Conservation (phyloP, 257 asterid species). For the Avicennia marina region DNA sequence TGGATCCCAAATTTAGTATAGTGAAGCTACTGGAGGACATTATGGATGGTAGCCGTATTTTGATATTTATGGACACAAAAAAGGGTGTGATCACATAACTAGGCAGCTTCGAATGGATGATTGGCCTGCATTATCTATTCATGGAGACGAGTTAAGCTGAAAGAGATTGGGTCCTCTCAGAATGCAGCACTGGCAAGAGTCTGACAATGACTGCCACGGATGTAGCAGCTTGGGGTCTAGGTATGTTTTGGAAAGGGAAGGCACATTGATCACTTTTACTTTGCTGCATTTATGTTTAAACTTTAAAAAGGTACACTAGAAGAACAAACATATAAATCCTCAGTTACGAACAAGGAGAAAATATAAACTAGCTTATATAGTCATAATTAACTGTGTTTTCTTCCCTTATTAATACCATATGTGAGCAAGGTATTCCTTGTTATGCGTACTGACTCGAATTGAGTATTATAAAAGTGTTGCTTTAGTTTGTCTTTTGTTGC, state of each 20-base stretch:
- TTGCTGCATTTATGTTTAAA: slow-evolving; percentile 3
- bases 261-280: background rate
- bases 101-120: slow-evolving; percentile 98
- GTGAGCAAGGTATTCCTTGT: too few species aligned
- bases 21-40: slow-evolving; percentile 95
- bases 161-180: slow-evolving; percentile 99
- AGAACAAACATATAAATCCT: too few species aligned
- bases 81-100: slow-evolving; percentile 93
- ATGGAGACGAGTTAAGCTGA: slow-evolving; percentile 99
- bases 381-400: background rate
- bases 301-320: background rate
- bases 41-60: slow-evolving; percentile 97
- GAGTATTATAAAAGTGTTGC: too few species aligned
- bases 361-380: too few species aligned
- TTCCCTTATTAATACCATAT: background rate
- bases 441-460: too few species aligned
- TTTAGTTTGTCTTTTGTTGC: too few species aligned
- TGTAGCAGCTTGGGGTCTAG: slow-evolving; percentile 99
- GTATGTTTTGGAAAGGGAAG: slow-evolving; percentile 38
- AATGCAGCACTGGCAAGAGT: slow-evolving; percentile 93
- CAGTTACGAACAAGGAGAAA: too few species aligned
- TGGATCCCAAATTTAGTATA: slow-evolving; percentile 42
- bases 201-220: slow-evolving; percentile 99
- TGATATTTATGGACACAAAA: slow-evolving; percentile 95
- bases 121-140: slow-evolving; percentile 99